Base-by-base conservation (phyloP, 352 stramenopile genomes). In the Globisporangium paroecandrum region DNA sequence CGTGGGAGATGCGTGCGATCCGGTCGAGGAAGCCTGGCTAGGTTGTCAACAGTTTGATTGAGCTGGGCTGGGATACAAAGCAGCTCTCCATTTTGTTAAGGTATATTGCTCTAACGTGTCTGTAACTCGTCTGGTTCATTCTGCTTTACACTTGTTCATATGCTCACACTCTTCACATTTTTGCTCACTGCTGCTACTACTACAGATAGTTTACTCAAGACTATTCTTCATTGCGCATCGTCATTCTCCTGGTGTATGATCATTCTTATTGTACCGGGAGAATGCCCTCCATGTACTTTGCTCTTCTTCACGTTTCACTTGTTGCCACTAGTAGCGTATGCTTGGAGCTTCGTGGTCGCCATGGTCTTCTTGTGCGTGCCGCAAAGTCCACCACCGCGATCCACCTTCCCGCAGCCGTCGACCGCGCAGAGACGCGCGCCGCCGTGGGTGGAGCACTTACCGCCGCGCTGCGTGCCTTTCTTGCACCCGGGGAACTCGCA, bases 321-420 rank as follows among this genome's bases (percentile, higher is more conserved):
- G 54, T n/a, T 36, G 54, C 25, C 25, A 4, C 12, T 9, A 15
- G 22, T 15, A 18, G 47, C 4, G 3, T 32, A 32, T 3, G 47
- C 15, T 12, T 2, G 12, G 7, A 8, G 27, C 24, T 56, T 64
- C n/a, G 5, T 8, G 32, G 32, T 15, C 12, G 41, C 7, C 51
- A 27, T 43, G 13, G 34, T 43, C n/a, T 71, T 62, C 70, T 77
- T 80, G 69, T 89, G 80, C n/a, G 62, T 57, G 2, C 73, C 72
- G 46, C 81, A 89, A n/a, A 80, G 57, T 15, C 81, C 81, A 13
- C 81, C 81, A 27, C 81, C 79, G 20, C 81, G 77, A 62, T 89
- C 81, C 20, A 74, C 68, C 53, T 83, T 82, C 4, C 43, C 64
- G 43, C 81, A 89, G 22, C 76, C 77, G 0, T 56, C 53, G n/a